Percentiles rank a stretch among this genome's conserved stretches.
Evolutionary conservation across 371 early-diverging fungal species (phyloP).

Genomic region (Syncephalastrum monosporum): DNA sequence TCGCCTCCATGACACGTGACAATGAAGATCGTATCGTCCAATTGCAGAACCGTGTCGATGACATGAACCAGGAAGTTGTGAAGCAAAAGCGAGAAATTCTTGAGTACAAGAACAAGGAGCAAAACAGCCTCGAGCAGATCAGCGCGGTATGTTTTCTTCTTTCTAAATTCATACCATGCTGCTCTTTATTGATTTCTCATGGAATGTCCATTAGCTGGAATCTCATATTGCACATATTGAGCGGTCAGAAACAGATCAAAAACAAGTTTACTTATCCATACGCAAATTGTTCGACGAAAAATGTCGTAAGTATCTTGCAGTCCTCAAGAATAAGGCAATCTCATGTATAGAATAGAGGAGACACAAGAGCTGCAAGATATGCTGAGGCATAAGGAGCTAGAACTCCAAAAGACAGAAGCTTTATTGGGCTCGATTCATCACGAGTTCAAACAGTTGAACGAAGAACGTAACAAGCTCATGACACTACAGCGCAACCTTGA

Average conservation of each 20-base stretch:
- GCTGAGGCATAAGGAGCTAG: constrained; percentile 43
- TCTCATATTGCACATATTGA: constrained; percentile 45
- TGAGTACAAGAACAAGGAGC: constrained; percentile 55
- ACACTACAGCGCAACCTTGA: constrained; percentile 39
- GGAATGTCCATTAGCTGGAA: constrained; percentile 33
- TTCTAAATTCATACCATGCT: background rate
- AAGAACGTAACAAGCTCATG: constrained; percentile 44
- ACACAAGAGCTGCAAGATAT: constrained; percentile 47
- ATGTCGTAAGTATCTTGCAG: constrained; percentile 34
- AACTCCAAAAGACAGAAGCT: constrained; percentile 35
- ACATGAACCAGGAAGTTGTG: constrained; percentile 45
- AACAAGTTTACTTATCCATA: constrained; percentile 48
- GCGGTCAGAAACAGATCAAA: constrained; percentile 49
- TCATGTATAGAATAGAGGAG: constrained; percentile 29
- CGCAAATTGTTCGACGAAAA: constrained; percentile 49
- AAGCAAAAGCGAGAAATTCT: constrained; percentile 48
- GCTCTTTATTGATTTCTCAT: constrained; percentile 1
- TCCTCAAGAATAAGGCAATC: too few species aligned
- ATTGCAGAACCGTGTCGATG: constrained; percentile 51
- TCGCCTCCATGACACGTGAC: constrained; percentile 52
- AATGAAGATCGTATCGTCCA: constrained; percentile 53
- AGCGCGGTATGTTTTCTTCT: constrained; percentile 34
- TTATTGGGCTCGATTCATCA: constrained; percentile 30
- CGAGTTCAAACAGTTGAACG: constrained; percentile 35
- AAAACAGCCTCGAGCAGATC: constrained; percentile 53